Evolutionary conservation across 495 filamentous ascomycete genomes (phyloP), one percentile per base, ranked within the genome.

Genomic region (Platismatia glauca): DNA sequence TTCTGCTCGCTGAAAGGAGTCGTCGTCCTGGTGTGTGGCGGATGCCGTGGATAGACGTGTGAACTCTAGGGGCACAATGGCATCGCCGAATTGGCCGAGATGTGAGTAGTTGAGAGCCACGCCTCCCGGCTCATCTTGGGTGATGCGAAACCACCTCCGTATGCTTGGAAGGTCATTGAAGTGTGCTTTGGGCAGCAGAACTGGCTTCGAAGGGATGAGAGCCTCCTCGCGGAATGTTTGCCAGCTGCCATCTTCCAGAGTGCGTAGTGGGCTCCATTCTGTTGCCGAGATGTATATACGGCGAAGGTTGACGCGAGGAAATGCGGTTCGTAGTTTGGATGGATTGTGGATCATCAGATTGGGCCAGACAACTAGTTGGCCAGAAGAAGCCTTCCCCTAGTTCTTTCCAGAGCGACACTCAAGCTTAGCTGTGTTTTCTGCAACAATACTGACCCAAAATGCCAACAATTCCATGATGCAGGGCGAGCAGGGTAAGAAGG

Each of bases 41-140:
- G 61, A 35, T 22, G 12, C 35, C 18, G 37, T 31, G 18, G 57
- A 44, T 3, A 61, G 34, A 18, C 70, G 65, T 3, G 82, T 84
- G 18, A 85, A 76, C 66, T 88, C 85, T 0, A 88, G 69, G 3
- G 83, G 83, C 6, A 88, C 80, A 7, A 81, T 72, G 11, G 80
- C 74, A 29, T 81, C 70, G 60, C 73, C 79, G 62, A 78, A 81
- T 41, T 70, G 68, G 16, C 70, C 67, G 5, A 87, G 72, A 64
- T 86, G 84, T 35, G 72, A 61, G 11, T 68, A 64, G 62, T 85
- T 82, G 29, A 87, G 68, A 43, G 52, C 53, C 0, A 27, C 12
- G 13, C 48, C 33, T 33, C 58, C 39, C 22, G 24, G 13, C 6
- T 60, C 59, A 22, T 65, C 55, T 12, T 67, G 37, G 38, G 44